Conservation (phyloP, 495 filamentous ascomycete species). For the Talaromyces stipitatus region DNA sequence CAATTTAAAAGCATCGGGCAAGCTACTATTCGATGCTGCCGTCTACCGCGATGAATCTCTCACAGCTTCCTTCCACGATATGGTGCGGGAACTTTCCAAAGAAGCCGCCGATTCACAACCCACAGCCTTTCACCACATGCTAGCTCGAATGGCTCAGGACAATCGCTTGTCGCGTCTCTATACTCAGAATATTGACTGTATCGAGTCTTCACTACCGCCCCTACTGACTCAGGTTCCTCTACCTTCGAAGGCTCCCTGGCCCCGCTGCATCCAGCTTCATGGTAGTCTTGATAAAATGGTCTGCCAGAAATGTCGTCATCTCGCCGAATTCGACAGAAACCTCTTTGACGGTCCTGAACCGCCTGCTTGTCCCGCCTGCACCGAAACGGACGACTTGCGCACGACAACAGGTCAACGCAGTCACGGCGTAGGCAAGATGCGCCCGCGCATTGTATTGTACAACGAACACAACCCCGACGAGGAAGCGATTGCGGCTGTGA, state of each 20-base stretch:
- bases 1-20: constrained; percentile 86
- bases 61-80: constrained; percentile 85
- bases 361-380: constrained; percentile 73
- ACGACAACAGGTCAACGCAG: constrained; percentile 80
- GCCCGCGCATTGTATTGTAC: constrained; percentile 92
- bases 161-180: constrained; percentile 88
- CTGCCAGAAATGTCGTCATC: constrained; percentile 80
- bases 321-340: constrained; percentile 66
- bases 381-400: constrained; percentile 66
- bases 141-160: constrained; percentile 84
- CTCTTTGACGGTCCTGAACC: constrained; percentile 78
- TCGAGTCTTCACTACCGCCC: constrained; percentile 79
- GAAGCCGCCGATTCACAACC: constrained; percentile 68
- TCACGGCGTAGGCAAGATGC: constrained; percentile 84
- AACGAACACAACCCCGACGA: constrained; percentile 96
- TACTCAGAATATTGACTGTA: constrained; percentile 91
- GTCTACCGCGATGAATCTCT: constrained; percentile 87
- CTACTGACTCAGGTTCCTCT: constrained; percentile 71
- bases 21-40: constrained; percentile 93
- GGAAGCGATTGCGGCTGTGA: constrained; percentile 88
- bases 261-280: constrained; percentile 85
- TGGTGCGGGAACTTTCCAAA: constrained; percentile 82
- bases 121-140: constrained; percentile 87
- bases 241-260: constrained; percentile 78
- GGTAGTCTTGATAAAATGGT: constrained; percentile 94